Evolutionary conservation across 805 yeast species (phyloP).

Genomic region (Myxozyma nipponensis): DNA sequence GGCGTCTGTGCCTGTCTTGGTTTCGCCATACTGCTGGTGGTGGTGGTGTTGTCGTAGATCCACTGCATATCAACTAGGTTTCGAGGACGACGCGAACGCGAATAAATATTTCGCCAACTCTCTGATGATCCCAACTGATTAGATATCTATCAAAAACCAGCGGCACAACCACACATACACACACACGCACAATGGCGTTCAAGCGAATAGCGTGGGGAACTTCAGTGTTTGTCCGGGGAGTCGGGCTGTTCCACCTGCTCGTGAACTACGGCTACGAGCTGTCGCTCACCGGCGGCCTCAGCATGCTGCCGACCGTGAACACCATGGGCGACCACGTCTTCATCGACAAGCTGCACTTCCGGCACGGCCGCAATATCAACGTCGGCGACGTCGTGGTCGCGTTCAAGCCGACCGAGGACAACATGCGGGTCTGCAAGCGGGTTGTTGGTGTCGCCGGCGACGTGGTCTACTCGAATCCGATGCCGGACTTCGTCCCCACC

Average conservation of each 20-base stretch:
- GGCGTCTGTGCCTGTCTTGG: no score
- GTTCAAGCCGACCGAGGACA: constrained; percentile 82
- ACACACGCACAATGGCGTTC: no score
- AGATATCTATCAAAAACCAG: no score
- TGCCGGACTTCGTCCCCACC: constrained; percentile 7
- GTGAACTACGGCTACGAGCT: constrained; percentile 67
- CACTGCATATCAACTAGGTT: no score
- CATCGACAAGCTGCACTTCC: constrained; percentile 56
- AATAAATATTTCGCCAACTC: no score
- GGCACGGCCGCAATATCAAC: constrained; percentile 59
- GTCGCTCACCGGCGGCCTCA: constrained; percentile 83
- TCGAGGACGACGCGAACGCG: no score
- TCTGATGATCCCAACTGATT: no score
- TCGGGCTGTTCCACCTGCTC: constrained; percentile 53
- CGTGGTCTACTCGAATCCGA: constrained; percentile 41
- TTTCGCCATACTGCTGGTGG: no score
- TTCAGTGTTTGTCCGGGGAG: constrained; percentile 32
- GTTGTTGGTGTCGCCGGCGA: constrained; percentile 97
- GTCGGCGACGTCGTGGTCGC: constrained; percentile 90
- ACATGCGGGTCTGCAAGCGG: constrained; percentile 83
- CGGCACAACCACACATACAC: no score
- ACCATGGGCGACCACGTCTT: constrained; percentile 74
- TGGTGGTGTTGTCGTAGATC: no score
- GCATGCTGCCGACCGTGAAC: constrained; percentile 89
- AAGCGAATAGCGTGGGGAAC: not conserved